Evolutionary conservation across 2,329 filamentous ascomycete species (phyloP), one percentile per base, ranked within the genome.

Genomic region (Grosmannia penicillata): DNA sequence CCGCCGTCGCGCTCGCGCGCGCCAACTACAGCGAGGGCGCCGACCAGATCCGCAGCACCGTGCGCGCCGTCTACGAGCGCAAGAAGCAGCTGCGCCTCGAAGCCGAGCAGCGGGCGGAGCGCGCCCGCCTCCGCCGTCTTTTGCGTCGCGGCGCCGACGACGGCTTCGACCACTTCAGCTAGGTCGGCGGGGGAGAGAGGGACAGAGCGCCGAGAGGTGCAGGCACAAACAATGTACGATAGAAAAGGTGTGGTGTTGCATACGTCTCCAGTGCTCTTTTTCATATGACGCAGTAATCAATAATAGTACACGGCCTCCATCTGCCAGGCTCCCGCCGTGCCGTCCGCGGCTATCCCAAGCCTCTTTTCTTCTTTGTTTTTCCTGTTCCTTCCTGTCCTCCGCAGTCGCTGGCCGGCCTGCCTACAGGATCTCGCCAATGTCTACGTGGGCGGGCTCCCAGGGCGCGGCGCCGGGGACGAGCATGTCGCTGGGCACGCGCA

Each of bases 41-140:
- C 36, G 81, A 83, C 40, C 76, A 82, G 57, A 83, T 91, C 17
- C 77, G 74, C 46, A 68, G 75, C 18, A 85, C 85, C 2, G 76
- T 98, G 0, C 66, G 80, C 37, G 91, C 86, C 4, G 85, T 98
- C 2, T 98, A 94, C 57, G 84, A 95, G 66, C 69, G 91, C 44
- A 94, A 94, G 68, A 91, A 80, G 62, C 73, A 67, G 53, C 51
- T 63, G 42, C 66, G 86, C 14, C 58, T 80, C 51, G 69, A 75
- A 50, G 53, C 49, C 6, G 52, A 47, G 4, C 48, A 8, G 52
- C 47, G 5, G 54, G 56, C 33, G 13, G 53, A 45, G 48, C 51
- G 29, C 21, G 61, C 63, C 40, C 56, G 56, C 36, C 63, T 60
- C 25, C 60, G 70, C 34, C 59, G 60, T 39, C 58, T 67, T 13